Percentiles rank a stretch among this genome's conserved stretches.
These are phyloP conservation scores for Aspergillus transmontanensis DNA, from an alignment of 2,329 filamentous ascomycete species.

Conservation along the genomic window DNA sequence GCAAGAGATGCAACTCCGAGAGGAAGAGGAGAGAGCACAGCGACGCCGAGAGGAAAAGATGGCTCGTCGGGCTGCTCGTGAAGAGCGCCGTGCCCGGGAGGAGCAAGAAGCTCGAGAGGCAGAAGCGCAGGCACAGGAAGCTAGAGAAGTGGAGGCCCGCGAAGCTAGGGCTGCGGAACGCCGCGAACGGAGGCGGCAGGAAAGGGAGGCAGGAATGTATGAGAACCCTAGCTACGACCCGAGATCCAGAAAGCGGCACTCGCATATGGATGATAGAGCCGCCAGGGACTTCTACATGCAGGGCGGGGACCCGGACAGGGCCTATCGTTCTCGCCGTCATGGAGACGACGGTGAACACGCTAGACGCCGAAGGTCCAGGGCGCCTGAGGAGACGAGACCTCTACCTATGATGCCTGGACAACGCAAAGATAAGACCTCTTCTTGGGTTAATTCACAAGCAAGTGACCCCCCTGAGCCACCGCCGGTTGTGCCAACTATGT, in stretches of 20 bases:
- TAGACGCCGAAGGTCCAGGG: constrained; percentile 40
- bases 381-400: constrained; percentile 24
- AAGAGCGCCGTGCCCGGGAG: constrained; percentile 36
- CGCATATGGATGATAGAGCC: constrained; percentile 32
- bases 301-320: constrained; percentile 30
- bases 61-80: constrained; percentile 37
- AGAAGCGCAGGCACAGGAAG: constrained; percentile 55
- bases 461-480: constrained; percentile 52
- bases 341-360: constrained; percentile 35
- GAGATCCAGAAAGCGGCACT: constrained; percentile 36
- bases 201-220: constrained; percentile 37
- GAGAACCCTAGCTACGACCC: constrained; percentile 27
- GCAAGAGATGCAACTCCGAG: constrained; percentile 38
- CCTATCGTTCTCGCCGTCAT: constrained; percentile 34
- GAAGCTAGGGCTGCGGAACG: constrained; percentile 43
- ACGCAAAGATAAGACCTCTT: constrained; percentile 52
- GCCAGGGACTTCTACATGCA: constrained; percentile 30
- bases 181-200: constrained; percentile 42
- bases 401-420: constrained; percentile 38
- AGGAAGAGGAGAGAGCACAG: constrained; percentile 43
- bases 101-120: constrained; percentile 59
- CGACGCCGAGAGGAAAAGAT: constrained; percentile 35
- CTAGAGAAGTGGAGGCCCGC: constrained; percentile 28
- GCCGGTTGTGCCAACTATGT: constrained; percentile 48
- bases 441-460: constrained; percentile 52